Base-by-base conservation (phyloP, 2,329 filamentous ascomycete species). In the Kalaharituber pfeilii region DNA sequence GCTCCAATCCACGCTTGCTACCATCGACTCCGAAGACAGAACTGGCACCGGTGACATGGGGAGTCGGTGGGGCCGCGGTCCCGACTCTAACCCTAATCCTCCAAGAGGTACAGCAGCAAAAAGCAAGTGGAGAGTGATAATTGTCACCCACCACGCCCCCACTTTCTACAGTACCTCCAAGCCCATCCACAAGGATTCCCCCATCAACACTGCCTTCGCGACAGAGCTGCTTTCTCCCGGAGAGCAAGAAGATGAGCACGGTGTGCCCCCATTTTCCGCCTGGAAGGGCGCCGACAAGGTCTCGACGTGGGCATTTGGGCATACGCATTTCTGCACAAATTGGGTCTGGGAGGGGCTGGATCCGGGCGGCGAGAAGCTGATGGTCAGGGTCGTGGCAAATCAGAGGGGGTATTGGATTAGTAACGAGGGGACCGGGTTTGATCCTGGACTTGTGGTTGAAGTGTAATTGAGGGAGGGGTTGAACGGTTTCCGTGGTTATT, bases 131-230 rank as follows among this genome's bases (percentile, higher is more conserved):
- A 57, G 60, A 36, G 53, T 78, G 5, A 55, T 80, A 0, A 69
- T 80, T 0, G 70, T 73, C 0, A 80, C 76, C 0, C 75, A 80
- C 52, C 77, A 80, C 60, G 75, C 76, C 1, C 77, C 77, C 1
- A 72, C 68, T n/a, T 59, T 74, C 0, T 57, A 69, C 45, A 69
- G 69, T 5, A 73, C 74, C 1, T 73, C 75, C 0, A 67, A 68
- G 1, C 75, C 76, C 0, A 68, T 72, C 57, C 67, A 80, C 50
- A 61, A 67, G 2, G 64, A 68, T 15, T 75, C 69, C 22, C 69
- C 71, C 0, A 73, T 71, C 69, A 68, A 66, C 2, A 68, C 68
- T 6, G 76, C 72, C 0, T 80, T 78, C 63, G 73, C 71, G 3
- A 78, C 75, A 0, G 73, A 79, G 53, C 57, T 77, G 2, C 59